These are phyloP conservation scores for Fusarium udum DNA, from an alignment of 2,329 filamentous ascomycete genomes.

Conservation along the genomic window DNA sequence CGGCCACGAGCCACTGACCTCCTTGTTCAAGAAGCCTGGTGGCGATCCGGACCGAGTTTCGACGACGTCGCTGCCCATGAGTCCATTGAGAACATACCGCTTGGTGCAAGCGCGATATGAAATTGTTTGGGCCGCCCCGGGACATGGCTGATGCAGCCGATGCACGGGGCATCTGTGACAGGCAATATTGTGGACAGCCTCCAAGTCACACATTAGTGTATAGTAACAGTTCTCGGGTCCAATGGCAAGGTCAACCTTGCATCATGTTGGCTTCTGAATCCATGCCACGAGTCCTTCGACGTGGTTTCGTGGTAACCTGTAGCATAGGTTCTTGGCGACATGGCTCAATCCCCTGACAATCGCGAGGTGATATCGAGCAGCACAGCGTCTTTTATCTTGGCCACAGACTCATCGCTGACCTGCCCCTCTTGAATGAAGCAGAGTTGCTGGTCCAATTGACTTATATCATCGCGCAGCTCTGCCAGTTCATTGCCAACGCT, in stretches of 20 bases:
- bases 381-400: conserved; percentile 10
- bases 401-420: conserved; percentile 1
- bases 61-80: no score
- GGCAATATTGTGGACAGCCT: no score
- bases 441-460: background rate
- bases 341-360: background rate
- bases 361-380: background rate
- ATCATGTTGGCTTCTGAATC: no score
- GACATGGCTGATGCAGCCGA: no score
- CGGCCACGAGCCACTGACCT: no score
- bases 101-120: no score
- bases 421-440: background rate
- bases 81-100: no score
- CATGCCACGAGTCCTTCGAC: background rate
- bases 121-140: no score
- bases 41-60: no score
- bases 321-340: background rate
- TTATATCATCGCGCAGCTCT: conserved; percentile 10
- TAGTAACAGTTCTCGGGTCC: background rate
- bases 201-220: no score
- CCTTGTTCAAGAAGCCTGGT: no score
- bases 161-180: no score
- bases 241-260: background rate
- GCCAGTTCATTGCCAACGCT: conserved; percentile 2
- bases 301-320: background rate